These are phyloP conservation scores for Populus ilicifolia DNA, from an alignment of 345 rosid genomes.

Conservation along the genomic window DNA sequence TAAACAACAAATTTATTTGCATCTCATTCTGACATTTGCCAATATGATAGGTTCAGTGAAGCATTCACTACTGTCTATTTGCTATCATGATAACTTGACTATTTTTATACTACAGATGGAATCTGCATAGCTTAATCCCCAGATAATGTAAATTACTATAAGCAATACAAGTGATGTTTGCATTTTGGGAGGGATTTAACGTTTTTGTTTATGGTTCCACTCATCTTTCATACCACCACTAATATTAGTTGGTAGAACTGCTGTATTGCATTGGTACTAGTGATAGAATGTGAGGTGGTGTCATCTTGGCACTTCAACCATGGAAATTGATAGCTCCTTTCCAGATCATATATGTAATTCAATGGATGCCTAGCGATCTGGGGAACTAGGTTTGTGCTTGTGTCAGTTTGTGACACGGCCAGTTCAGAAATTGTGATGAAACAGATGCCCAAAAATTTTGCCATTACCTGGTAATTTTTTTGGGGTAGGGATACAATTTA, in stretches of 20 bases:
- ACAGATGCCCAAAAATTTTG: not conserved
- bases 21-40: not conserved
- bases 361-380: not conserved
- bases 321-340: not conserved
- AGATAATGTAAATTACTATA: not conserved
- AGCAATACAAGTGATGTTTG: not conserved
- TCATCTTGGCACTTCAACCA: not conserved
- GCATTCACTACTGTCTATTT: not conserved
- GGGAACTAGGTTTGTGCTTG: not conserved
- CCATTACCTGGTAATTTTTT: not conserved
- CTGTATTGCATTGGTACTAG: not conserved
- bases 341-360: not conserved
- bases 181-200: not conserved
- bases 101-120: not conserved
- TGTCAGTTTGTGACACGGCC: not conserved
- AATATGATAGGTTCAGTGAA: not conserved
- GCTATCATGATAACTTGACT: not conserved
- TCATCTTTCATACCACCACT: not conserved
- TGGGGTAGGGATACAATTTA: not conserved
- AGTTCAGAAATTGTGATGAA: not conserved
- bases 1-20: not conserved
- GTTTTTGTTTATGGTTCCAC: not conserved
- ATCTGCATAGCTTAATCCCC: not conserved
- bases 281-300: not conserved
- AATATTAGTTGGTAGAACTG: not conserved